Evolutionary conservation across 202 grass and related monocot genomes (phyloP).

Genomic region (Schoenoplectus triqueter): DNA sequence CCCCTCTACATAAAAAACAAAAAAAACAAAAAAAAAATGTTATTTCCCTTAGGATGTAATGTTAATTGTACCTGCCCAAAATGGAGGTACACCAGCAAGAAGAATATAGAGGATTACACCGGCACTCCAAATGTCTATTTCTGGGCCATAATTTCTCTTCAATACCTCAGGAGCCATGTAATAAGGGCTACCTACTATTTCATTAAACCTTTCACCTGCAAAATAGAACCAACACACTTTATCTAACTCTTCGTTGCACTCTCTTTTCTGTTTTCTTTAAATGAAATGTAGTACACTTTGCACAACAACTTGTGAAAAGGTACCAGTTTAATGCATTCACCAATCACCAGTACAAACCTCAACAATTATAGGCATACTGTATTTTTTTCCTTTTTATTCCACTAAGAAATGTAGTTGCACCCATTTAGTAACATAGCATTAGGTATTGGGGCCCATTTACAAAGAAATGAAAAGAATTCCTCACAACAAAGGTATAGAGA

Average conservation of each 20-base stretch:
- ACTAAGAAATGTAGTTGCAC: not conserved
- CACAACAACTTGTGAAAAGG: not conserved
- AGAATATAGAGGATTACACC: conserved; percentile 53
- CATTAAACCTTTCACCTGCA: conserved; percentile 46
- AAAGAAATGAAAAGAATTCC: conserved; percentile 5
- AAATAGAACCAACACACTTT: conserved; percentile 17
- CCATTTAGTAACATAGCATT: not conserved
- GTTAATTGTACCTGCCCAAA: conserved; percentile 45
- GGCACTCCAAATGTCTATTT: conserved; percentile 53
- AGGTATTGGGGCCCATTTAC: not conserved
- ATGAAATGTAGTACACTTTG: conserved; percentile 20
- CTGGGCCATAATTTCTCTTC: conserved; percentile 53
- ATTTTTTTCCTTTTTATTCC: not conserved
- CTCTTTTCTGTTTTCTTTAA: conserved; percentile 3
- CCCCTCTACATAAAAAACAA: not conserved
- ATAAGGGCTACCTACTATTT: conserved; percentile 54
- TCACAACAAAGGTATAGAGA: conserved; percentile 12
- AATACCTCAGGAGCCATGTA: conserved; percentile 56
- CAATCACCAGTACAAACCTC: not conserved
- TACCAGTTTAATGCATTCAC: not conserved
- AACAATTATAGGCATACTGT: conserved; percentile 1
- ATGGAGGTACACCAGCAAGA: conserved; percentile 47
- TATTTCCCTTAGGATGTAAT: not conserved
- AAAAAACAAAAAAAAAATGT: not conserved
- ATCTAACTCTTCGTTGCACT: conserved; percentile 8